phyloP scores from a whole-genome alignment of 768 basidiomycete species.

The Suillus spraguei region DNA sequence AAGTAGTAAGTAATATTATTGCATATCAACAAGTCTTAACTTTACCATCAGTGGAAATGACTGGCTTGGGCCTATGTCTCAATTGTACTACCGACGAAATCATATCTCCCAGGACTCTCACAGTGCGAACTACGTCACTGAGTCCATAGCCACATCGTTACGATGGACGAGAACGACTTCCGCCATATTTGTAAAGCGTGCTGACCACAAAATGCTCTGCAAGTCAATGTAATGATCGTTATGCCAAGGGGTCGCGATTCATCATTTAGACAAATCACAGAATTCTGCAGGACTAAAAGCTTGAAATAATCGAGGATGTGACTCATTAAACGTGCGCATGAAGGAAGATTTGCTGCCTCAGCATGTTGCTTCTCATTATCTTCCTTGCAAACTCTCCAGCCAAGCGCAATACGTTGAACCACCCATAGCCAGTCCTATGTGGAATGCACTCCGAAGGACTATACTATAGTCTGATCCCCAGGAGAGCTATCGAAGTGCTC shows the following conservation, averaged over 20 bases:
- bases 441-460: neutral
- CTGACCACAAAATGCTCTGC: neutral
- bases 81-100: neutral
- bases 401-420: neutral
- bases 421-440: neutral
- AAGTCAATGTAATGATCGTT: neutral
- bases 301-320: neutral
- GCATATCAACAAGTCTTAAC: neutral
- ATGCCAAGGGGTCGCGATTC: neutral
- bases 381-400: neutral
- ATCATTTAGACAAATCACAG: neutral
- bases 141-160: neutral
- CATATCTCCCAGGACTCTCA: neutral
- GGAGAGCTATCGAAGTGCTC: neutral
- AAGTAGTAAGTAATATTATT: no score
- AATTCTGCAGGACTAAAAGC: neutral
- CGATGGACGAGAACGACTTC: neutral
- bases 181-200: neutral
- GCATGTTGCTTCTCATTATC: neutral
- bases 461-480: neutral
- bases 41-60: neutral
- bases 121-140: neutral
- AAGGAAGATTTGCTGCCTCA: neutral
- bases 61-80: no score
- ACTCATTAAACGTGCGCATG: neutral